These are phyloP conservation scores for Apiospora kogelbergensis DNA, from an alignment of 2,329 filamentous ascomycete genomes.

Conservation along the genomic window DNA sequence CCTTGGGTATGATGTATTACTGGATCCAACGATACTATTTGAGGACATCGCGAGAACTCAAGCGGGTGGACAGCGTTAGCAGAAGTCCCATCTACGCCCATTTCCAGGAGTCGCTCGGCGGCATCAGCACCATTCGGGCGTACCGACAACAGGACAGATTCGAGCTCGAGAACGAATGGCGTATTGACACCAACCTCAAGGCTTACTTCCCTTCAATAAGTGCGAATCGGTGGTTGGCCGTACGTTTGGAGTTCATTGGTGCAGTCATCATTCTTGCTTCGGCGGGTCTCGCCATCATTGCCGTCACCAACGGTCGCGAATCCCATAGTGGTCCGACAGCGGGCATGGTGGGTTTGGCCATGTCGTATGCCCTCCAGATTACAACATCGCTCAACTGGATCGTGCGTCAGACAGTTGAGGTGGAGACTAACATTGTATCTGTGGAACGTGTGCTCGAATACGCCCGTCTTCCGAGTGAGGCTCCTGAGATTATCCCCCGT, in stretches of 20 bases:
- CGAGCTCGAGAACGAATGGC: constrained; percentile 92
- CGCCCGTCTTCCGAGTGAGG: constrained; percentile 85
- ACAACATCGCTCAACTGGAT: constrained; percentile 99
- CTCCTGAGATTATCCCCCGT: constrained; percentile 88
- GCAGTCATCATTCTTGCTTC: constrained; percentile 89
- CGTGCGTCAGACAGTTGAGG: constrained; percentile 95
- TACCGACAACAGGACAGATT: constrained; percentile 89
- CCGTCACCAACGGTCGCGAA: constrained; percentile 72
- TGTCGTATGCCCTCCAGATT: constrained; percentile 97
- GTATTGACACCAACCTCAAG: constrained; percentile 89
- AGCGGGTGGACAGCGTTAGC: constrained; percentile 91
- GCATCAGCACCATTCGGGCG: constrained; percentile 91
- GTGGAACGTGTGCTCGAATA: constrained; percentile 98
- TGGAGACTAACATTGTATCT: constrained; percentile 99
- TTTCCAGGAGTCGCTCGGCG: constrained; percentile 95
- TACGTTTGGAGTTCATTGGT: constrained; percentile 93
- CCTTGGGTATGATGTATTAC: constrained; percentile 78
- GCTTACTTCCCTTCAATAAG: constrained; percentile 97
- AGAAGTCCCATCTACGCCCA: constrained; percentile 96
- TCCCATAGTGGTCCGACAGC: constrained; percentile 62
- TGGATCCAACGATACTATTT: constrained; percentile 98
- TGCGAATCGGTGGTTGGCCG: constrained; percentile 90
- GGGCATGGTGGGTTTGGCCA: constrained; percentile 85
- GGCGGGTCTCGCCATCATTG: constrained; percentile 78
- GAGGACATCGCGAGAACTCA: constrained; percentile 91